Base-by-base conservation (phyloP, 257 asterid species). In the Fraxinus cuspidata region DNA sequence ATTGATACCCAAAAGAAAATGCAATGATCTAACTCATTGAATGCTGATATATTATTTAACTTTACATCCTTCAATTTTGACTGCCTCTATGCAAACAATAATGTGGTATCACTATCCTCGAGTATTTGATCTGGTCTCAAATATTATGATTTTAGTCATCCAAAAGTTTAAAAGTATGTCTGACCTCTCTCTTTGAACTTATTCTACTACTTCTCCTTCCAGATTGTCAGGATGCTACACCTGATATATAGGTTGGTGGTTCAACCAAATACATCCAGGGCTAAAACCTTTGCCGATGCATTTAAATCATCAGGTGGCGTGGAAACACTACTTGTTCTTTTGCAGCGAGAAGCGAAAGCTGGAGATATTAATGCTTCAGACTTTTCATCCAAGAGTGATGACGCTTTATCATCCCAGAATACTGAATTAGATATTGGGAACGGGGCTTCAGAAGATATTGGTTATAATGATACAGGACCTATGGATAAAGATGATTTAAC, bases 191-290 rank as follows among this genome's bases (percentile, higher is more conserved):
- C 44, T 44, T 64, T 74, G 75, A 82, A 63, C 79, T 80, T 77
- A 76, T 74, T 79, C 66, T 73, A 72, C 79, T 35, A 67, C 82
- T 83, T 40, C 72, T 38, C 44, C 44, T 83, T 87, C 85, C 96
- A 95, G 99, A 97, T 95, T 83, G 92, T 98, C 49, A 90, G 99
- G 86, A 92, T 92, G 82, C 87, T 95, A 84, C 97, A 93, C 84
- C 91, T 95, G 75, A 89, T 95, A 49, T 95, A 95, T 80, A 86
- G 98, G 87, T 82, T 95, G 89, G 96, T 93, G 76, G 97, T 93
- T 73, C 99, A 95, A 83, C 99, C 99, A 71, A 95, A 95, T 83
- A 77, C 80, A 32, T 85, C 94, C 66, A 88, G 99, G 81, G 98
- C 99, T 81, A 89, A 91, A 83, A 86, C 89, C 83, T 95, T 95